Percentiles rank a stretch among this genome's conserved stretches.
Evolutionary conservation across 1,284 basidiomycete genomes (phyloP).

Genomic region (Ceratobasidium sp.): DNA sequence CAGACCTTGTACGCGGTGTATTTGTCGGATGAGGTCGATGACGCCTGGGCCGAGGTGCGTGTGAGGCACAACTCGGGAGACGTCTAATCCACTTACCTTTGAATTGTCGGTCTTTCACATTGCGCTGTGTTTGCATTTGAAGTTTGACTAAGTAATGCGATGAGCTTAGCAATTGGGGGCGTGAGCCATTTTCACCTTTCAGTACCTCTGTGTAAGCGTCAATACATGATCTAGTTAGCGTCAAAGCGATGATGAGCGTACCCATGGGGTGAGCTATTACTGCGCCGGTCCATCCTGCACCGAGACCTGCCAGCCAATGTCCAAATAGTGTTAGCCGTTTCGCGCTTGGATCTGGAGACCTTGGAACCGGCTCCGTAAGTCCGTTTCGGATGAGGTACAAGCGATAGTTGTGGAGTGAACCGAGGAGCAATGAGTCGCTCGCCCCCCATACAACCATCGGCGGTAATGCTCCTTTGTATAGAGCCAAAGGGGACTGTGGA

Average conservation of each 20-base stretch:
- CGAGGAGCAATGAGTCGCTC: constrained; percentile 76
- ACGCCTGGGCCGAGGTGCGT: background rate
- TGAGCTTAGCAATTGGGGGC: constrained; percentile 27
- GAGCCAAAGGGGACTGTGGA: constrained; percentile 57
- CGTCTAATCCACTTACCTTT: constrained; percentile 55
- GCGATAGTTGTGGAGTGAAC: constrained; percentile 76
- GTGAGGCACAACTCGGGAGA: background rate
- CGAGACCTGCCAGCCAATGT: constrained; percentile 72
- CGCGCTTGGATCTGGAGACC: constrained; percentile 48
- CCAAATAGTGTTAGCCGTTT: constrained; percentile 62
- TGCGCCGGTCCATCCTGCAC: constrained; percentile 77
- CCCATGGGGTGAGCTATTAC: constrained; percentile 11
- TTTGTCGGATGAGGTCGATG: constrained; percentile 64
- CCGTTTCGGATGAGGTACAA: constrained; percentile 61
- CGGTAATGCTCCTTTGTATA: constrained; percentile 76
- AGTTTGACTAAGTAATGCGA: constrained; percentile 63
- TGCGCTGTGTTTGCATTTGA: constrained; percentile 72
- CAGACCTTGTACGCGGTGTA: constrained; percentile 62
- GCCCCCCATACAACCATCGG: constrained; percentile 79
- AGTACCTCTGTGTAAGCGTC: constrained; percentile 61
- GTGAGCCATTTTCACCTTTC: constrained; percentile 59
- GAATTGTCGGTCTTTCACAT: constrained; percentile 62
- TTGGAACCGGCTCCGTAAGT: constrained; percentile 60
- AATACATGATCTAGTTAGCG: background rate
- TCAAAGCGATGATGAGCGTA: background rate